Evolutionary conservation across 768 basidiomycete genomes (phyloP).

Genomic region (Chiua virens): DNA sequence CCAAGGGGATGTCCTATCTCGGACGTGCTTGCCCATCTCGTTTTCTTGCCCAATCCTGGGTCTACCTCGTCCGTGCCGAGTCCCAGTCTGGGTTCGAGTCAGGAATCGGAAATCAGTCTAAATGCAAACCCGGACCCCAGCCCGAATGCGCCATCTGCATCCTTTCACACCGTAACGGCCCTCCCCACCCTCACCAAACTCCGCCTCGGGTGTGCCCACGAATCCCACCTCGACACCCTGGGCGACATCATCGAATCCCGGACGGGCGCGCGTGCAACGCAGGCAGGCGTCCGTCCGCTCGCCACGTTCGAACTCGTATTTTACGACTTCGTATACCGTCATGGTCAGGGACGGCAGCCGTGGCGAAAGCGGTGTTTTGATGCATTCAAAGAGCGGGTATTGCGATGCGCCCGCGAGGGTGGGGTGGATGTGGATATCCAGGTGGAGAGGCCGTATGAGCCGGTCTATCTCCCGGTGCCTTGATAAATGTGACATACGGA

Average conservation of each 20-base stretch:
- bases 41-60: background rate
- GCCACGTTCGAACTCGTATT: conserved; percentile 22
- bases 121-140: background rate
- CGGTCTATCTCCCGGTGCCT: conserved; percentile 18
- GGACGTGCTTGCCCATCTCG: conserved; percentile 17
- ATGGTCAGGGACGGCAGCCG: conserved; percentile 6
- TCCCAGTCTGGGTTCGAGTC: background rate
- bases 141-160: background rate
- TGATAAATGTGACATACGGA: conserved; percentile 1
- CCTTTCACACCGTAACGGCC: background rate
- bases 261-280: conserved; percentile 11
- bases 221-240: conserved; percentile 13
- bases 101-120: background rate
- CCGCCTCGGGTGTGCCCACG: conserved; percentile 23
- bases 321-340: conserved; percentile 21
- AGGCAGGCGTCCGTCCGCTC: conserved; percentile 11
- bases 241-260: conserved; percentile 19
- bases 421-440: conserved; percentile 23
- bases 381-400: conserved; percentile 19
- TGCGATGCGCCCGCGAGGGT: conserved; percentile 21
- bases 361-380: conserved; percentile 19
- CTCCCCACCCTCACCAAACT: conserved; percentile 19
- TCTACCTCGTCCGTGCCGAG: background rate
- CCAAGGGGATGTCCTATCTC: conserved; percentile 16
- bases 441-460: conserved; percentile 28